Base-by-base conservation (phyloP, 371 early-diverging fungal species). In the Blastocladiella emersonii region DNA sequence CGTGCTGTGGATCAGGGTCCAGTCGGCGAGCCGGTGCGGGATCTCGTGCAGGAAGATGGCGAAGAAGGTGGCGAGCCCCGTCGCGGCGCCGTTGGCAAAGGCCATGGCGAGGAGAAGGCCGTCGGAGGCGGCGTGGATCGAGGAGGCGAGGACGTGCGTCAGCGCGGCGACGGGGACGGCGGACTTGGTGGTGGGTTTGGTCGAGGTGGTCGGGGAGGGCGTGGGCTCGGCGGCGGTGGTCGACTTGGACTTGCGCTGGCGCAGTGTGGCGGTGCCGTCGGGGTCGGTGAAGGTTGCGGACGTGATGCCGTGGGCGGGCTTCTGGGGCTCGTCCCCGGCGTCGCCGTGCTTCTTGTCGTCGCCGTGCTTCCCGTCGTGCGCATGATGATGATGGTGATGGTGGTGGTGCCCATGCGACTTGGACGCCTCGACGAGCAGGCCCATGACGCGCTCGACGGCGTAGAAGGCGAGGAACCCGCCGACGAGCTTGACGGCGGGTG, bases 1-100 rank as follows among this genome's bases (percentile, higher is more conserved):
- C 15, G 87, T 84, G 68, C 87, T 85, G 62, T 89, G 78, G 57
- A 93, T 76, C 64, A 91, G 90, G 25, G 93, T 90, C 79, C 87
- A 92, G 70, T 93, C 93, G 53, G 91, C 89, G 6, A 93, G 85
- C 73, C 91, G 90, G 70, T 93, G 93, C 5, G 93, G 93, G 49
- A 93, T 88, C 71, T 93, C 93, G 69, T 93, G 93, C 74, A 92
- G 86, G 61, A 91, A 89, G 21, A 92, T 89, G 1, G 92, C 93
- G 0, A 92, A 82, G 13, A 91, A 85, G 1, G 92, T 90, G 0
- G 91, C 87, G 1, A 89, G 82, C 25, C 92, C 93, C 4, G 89
- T 82, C 3, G 85, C 82, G 19, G 86, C 87, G 23, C 88, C 88
- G 34, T 85, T 79, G 65, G 89, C 87, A 70, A 91, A 91, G 8